Conservation (phyloP, 2,329 filamentous ascomycete genomes). For the Xylogone sp. region DNA sequence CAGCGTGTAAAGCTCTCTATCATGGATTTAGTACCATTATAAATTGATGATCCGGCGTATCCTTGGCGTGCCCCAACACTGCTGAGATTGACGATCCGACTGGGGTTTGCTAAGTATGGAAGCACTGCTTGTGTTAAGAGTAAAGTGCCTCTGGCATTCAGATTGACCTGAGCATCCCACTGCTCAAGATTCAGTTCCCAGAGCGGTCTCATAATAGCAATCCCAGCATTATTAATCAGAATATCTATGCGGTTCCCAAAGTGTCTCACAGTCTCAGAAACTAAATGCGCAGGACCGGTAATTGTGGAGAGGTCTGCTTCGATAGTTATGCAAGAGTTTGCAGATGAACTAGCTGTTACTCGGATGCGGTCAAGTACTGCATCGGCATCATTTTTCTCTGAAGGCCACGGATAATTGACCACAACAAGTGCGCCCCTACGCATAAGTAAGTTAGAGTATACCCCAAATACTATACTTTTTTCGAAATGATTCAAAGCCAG, state of each 20-base stretch:
- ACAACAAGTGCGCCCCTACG: constrained; percentile 41
- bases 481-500: too few relatives aligned
- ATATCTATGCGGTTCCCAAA: constrained; percentile 6
- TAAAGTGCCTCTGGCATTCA: constrained; percentile 53
- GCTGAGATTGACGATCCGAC: constrained; percentile 55
- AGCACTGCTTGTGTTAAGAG: constrained; percentile 51
- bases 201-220: constrained; percentile 19
- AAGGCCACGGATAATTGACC: constrained; percentile 43
- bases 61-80: constrained; percentile 47
- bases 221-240: constrained; percentile 18
- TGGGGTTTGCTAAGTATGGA: constrained; percentile 41
- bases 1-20: constrained; percentile 56
- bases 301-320: constrained; percentile 38
- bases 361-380: not conserved
- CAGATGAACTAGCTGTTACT: constrained; percentile 23
- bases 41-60: constrained; percentile 42
- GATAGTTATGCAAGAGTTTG: constrained; percentile 32
- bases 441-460: not conserved
- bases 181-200: constrained; percentile 42
- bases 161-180: constrained; percentile 48
- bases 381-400: constrained; percentile 26
- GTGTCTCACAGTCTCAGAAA: not conserved
- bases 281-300: constrained; percentile 25
- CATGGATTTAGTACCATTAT: constrained; percentile 54
- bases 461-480: too few relatives aligned